Conservation (phyloP, 2,329 filamentous ascomycete species). For the Pestalotiopsis sp. region DNA sequence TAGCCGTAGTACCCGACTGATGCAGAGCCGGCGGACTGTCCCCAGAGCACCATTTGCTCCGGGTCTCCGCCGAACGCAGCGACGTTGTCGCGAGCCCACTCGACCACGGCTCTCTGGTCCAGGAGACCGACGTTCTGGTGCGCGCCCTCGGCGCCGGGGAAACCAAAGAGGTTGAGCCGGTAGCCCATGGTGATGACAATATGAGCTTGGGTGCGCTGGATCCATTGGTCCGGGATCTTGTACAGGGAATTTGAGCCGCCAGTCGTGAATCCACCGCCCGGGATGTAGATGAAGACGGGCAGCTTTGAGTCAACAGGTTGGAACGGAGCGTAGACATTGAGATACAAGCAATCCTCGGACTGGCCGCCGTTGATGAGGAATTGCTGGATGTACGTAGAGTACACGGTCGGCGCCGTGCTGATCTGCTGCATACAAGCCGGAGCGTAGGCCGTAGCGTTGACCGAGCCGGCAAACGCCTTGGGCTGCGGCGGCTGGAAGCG, state of each 20-base stretch:
- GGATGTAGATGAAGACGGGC: conserved; percentile 15
- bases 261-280: conserved; percentile 1
- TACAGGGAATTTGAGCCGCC: conserved; percentile 12
- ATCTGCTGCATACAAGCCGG: conserved; percentile 11
- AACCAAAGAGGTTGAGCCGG: conserved; percentile 14
- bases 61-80: conserved; percentile 14
- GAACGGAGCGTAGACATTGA: conserved; percentile 13
- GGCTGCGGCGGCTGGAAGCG: conserved; percentile 9
- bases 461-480: not conserved
- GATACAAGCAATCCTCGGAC: conserved; percentile 13
- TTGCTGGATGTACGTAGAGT: not conserved
- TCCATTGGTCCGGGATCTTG: conserved; percentile 16
- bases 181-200: conserved; percentile 15
- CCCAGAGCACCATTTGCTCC: conserved; percentile 14
- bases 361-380: conserved; percentile 10
- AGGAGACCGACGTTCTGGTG: conserved; percentile 13
- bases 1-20: conserved; percentile 12
- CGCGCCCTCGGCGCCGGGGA: conserved; percentile 11
- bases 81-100: conserved; percentile 15
- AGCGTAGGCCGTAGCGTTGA: conserved; percentile 1
- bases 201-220: conserved; percentile 13
- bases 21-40: conserved; percentile 16
- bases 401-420: conserved; percentile 5
- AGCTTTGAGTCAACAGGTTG: not conserved
- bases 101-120: conserved; percentile 11